phyloP scores from a whole-genome alignment of 352 stramenopile genomes.

The Pythium insidiosum region DNA sequence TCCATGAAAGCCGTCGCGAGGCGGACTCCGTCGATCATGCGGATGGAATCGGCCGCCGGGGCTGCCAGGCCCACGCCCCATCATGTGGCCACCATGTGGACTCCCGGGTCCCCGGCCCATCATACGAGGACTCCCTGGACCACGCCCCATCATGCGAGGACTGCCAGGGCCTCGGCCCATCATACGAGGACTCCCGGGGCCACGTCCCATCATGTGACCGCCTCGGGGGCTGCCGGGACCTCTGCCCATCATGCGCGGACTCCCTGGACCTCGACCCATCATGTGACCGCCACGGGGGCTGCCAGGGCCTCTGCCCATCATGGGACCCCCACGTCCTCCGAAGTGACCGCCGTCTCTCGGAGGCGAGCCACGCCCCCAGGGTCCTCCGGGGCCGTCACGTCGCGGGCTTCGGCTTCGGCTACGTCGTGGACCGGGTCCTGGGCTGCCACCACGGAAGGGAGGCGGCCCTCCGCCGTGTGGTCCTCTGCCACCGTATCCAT shows the following conservation, averaged over 20 bases:
- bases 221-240: no score
- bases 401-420: background rate
- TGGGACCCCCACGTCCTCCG: no score
- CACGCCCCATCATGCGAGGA: background rate
- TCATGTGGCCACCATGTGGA: conserved; percentile 6
- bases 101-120: conserved; percentile 1
- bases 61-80: no score
- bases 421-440: background rate
- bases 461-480: no score
- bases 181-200: background rate
- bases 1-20: conserved; percentile 1
- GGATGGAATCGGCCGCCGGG: no score
- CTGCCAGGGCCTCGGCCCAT: background rate
- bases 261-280: no score
- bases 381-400: background rate
- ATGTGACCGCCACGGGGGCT: background rate
- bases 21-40: conserved; percentile 6
- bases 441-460: background rate
- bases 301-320: background rate
- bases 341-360: background rate
- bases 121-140: conserved; percentile 1
- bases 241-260: background rate
- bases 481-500: background rate
- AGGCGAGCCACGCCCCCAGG: background rate
- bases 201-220: background rate